A percentile compares a stretch with the other conserved stretches of the same genome.
These are phyloP conservation scores for Neoboletus subvelutipes DNA, from an alignment of 768 basidiomycete genomes.

Conservation along the genomic window DNA sequence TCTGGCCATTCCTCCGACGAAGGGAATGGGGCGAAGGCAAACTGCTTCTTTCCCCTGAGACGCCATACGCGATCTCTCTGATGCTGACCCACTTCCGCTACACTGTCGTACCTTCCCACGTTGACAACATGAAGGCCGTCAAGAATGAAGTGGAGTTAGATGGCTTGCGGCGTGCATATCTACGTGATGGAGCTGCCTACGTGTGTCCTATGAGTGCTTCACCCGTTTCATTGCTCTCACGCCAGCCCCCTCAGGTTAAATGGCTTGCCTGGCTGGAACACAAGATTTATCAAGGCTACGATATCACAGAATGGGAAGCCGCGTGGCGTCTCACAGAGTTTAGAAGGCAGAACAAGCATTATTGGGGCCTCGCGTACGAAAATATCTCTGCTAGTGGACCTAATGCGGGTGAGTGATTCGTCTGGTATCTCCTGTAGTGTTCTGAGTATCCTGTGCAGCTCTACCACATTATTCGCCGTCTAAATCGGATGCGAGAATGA, in stretches of 20 bases:
- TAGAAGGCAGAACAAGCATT: slow-evolving; percentile 66
- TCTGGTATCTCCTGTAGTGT: background rate
- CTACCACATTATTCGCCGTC: slow-evolving; percentile 90
- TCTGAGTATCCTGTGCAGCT: slow-evolving; percentile 41
- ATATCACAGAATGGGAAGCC: slow-evolving; percentile 92
- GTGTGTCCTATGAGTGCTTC: slow-evolving; percentile 43
- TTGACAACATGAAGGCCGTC: slow-evolving; percentile 78
- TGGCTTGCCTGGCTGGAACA: slow-evolving; percentile 93
- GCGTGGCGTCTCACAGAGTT: slow-evolving; percentile 80
- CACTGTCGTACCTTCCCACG: slow-evolving; percentile 64
- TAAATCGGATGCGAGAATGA: slow-evolving; percentile 63
- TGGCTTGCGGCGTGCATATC: slow-evolving; percentile 80
- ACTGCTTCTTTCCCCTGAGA: slow-evolving; percentile 70
- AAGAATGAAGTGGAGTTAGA: slow-evolving; percentile 88
- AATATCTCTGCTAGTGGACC: slow-evolving; percentile 87
- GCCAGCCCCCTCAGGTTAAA: slow-evolving; percentile 43
- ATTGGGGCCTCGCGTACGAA: slow-evolving; percentile 85
- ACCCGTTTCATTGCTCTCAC: slow-evolving; percentile 9
- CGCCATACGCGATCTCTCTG: slow-evolving; percentile 79
- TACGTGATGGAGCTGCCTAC: slow-evolving; percentile 86
- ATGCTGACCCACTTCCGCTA: slow-evolving; percentile 84
- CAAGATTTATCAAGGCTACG: slow-evolving; percentile 71
- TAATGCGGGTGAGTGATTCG: slow-evolving; percentile 61
- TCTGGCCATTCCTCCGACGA: slow-evolving; percentile 76
- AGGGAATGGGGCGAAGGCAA: slow-evolving; percentile 81